These are phyloP conservation scores for Globisporangium barbulae DNA, from an alignment of 352 stramenopile genomes.

Conservation along the genomic window DNA sequence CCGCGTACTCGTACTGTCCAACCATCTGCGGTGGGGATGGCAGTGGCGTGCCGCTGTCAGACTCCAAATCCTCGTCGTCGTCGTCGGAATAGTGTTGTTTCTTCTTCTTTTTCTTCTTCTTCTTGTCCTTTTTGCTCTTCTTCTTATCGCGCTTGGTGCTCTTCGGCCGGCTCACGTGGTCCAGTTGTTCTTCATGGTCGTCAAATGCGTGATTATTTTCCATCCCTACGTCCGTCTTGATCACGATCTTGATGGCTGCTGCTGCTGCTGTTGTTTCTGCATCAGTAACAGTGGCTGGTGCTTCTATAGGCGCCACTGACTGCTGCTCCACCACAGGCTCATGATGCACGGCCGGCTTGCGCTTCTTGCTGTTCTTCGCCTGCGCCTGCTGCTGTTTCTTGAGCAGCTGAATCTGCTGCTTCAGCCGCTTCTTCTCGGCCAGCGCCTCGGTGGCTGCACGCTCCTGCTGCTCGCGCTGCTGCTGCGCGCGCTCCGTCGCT, in stretches of 20 bases:
- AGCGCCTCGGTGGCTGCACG: slow-evolving; percentile 12
- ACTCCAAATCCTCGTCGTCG: slow-evolving; percentile 44
- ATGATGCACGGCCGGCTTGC: slow-evolving; percentile 22
- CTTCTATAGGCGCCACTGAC: neutral
- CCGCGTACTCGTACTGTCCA: slow-evolving; percentile 38
- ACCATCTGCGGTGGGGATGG: slow-evolving; percentile 44
- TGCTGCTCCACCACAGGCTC: neutral
- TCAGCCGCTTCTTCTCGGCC: slow-evolving; percentile 42
- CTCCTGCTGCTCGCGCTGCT: slow-evolving; percentile 31
- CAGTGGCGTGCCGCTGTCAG: slow-evolving; percentile 39
- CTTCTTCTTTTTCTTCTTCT: slow-evolving; percentile 50
- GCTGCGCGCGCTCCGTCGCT: slow-evolving; percentile 30
- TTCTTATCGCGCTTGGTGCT: slow-evolving; percentile 21
- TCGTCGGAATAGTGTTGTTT: slow-evolving; percentile 35
- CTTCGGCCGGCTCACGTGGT: neutral
- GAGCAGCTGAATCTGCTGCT: slow-evolving; percentile 42
- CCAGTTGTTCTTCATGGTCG: neutral
- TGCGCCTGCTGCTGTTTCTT: slow-evolving; percentile 68
- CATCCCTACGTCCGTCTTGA: slow-evolving; percentile 9
- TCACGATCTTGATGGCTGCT: slow-evolving; percentile 9
- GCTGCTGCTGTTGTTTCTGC: neutral
- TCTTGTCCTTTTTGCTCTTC: slow-evolving; percentile 55
- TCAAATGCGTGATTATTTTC: neutral
- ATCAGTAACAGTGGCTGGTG: neutral
- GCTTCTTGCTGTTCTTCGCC: slow-evolving; percentile 35